Conservation (phyloP, 805 yeast genomes). For the Millerago galiae region DNA sequence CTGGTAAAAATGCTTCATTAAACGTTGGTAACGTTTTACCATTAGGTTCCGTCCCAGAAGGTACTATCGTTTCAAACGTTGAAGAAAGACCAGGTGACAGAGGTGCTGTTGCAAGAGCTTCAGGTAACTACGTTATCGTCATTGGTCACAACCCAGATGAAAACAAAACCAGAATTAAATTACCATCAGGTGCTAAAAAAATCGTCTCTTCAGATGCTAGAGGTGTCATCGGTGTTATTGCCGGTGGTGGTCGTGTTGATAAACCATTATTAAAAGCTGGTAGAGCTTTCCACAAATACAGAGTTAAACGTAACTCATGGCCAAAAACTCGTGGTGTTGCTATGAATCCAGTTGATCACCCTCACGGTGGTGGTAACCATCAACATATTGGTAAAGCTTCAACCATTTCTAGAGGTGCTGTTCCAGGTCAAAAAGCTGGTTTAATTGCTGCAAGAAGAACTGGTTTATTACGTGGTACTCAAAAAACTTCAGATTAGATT, state of each 20-base stretch:
- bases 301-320: conserved; percentile 99
- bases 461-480: conserved; percentile 99
- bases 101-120: conserved; percentile 99
- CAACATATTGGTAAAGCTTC: conserved; percentile 99
- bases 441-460: conserved; percentile 99
- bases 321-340: conserved; percentile 99
- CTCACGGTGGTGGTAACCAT: conserved; percentile 99
- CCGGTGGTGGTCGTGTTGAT: conserved; percentile 99
- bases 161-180: conserved; percentile 98
- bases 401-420: conserved; percentile 98
- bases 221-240: conserved; percentile 99
- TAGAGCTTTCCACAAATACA: conserved; percentile 99
- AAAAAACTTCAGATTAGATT: conserved; percentile 74
- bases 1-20: conserved; percentile 97
- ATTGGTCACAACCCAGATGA: conserved; percentile 99
- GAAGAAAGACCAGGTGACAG: conserved; percentile 99
- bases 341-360: conserved; percentile 99
- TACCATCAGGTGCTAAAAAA: conserved; percentile 99
- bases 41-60: conserved; percentile 96
- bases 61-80: conserved; percentile 97
- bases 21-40: conserved; percentile 97
- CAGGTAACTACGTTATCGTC: conserved; percentile 98
- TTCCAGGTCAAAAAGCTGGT: conserved; percentile 99
- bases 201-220: conserved; percentile 91
- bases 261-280: conserved; percentile 99